Evolutionary conservation across 2,329 filamentous ascomycete species (phyloP), one percentile per base, ranked within the genome.

Genomic region (Aureobasidium lini): DNA sequence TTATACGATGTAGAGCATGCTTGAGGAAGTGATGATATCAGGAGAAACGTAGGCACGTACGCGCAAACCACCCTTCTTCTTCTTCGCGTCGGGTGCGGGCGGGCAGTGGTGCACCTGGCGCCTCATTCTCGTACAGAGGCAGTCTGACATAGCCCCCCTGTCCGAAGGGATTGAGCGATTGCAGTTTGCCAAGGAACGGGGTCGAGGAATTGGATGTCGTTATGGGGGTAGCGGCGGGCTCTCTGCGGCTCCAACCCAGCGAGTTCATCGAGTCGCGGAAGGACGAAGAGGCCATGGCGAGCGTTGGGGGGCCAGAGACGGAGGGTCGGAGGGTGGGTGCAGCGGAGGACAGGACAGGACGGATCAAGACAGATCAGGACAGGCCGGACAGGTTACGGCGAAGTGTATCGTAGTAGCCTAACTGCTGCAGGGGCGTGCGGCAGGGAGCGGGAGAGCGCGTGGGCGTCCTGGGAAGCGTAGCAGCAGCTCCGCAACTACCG

Each of bases 181-280:
- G 86, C 67, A 99, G 81, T 64, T 86, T 90, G 58, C 89, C 88
- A 62, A 96, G 74, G 59, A 97, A 31, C 90, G 88, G 63, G 84
- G 86, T 69, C 85, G 83, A 66, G 85, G 83, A 63, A 79, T 79
- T 49, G 87, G 94, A 74, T 29, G 87, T 95, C 72, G 84, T 90
- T 68, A 88, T 86, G 64, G 90, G 85, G 58, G 88, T 78, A 57
- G 54, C 40, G 69, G 95, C 89, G 64, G 84, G 74, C 61, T 91
- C 87, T 69, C 93, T 85, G 67, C 93, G 88, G 69, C 90, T 90
- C 94, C 94, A 97, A 62, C 94, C 94, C 69, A 97, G 77, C 61
- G 90, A 94, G 79, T 90, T 95, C 81, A 97, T 91, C 23, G 90
- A 95, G 75, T 96, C 90, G 72, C 92, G 85, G 75, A 99, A 97